phyloP scores from a whole-genome alignment of 2,329 filamentous ascomycete species.

The Aspergillus awamori region DNA sequence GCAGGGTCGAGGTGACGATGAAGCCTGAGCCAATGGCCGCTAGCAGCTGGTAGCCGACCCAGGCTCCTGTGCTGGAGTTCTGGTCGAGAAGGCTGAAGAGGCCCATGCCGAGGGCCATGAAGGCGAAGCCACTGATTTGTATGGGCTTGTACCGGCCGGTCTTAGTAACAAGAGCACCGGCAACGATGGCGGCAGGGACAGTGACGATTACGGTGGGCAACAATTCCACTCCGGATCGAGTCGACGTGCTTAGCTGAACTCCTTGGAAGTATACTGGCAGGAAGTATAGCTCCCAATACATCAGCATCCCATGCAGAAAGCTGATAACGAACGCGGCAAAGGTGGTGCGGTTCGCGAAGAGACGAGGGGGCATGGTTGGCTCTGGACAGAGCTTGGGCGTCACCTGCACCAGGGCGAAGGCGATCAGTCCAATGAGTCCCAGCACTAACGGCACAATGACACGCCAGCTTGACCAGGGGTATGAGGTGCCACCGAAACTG shows the following conservation, averaged over 20 bases:
- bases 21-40: conserved; percentile 30
- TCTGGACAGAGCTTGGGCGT: conserved; percentile 24
- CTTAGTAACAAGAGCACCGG: conserved; percentile 36
- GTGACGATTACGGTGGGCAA: conserved; percentile 33
- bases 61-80: conserved; percentile 28
- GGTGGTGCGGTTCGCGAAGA: conserved; percentile 50
- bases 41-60: conserved; percentile 37
- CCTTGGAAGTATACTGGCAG: conserved; percentile 53
- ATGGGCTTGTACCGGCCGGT: conserved; percentile 37
- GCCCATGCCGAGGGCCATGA: conserved; percentile 32
- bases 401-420: conserved; percentile 23
- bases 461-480: conserved; percentile 35
- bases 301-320: conserved; percentile 22
- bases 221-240: conserved; percentile 34
- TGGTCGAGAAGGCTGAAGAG: conserved; percentile 30
- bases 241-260: conserved; percentile 39
- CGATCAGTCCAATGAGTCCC: conserved; percentile 28
- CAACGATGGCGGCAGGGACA: conserved; percentile 32
- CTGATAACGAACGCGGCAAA: conserved; percentile 6
- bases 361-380: conserved; percentile 45
- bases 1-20: conserved; percentile 28
- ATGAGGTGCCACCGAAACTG: conserved; percentile 33
- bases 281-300: conserved; percentile 33
- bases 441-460: conserved; percentile 34
- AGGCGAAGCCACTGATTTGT: conserved; percentile 32